Evolutionary conservation across 306 rosid genomes (phyloP), one percentile per base, ranked within the genome.

Genomic region (Hippophae tibetana): DNA sequence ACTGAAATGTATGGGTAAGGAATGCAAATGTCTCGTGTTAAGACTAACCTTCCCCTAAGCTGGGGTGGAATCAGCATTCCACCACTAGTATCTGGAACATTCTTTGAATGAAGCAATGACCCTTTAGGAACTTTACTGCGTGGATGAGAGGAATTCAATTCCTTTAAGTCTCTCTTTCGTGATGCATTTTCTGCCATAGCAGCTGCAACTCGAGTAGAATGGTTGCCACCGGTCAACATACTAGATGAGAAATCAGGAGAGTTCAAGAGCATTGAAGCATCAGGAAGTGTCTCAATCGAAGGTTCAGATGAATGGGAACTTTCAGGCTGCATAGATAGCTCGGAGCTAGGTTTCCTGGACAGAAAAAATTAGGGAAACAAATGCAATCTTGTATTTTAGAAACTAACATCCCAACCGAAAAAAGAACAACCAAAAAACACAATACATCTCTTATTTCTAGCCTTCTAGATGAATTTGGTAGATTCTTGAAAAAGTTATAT

Each of bases 41-140:
- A 47, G 60, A 76, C 97, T 54, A 48, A 87, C 97, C 97, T 90
- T 78, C 96, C 98, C n/a, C 74, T 73, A 60, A 90, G 84, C 80
- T 90, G 98, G 58, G 98, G 98, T 9, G 98, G 98, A 72, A 85
- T 73, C 48, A 90, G 69, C 74, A 78, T 6, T 41, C 78, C 76
- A 48, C 84, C 64, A 60, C 57, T 52, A 45, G 95, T 87, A 60
- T 90, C 98, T 40, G 98, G 95, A 69, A 81, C 69, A 75, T 60
- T 75, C 78, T 74, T 85, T 51, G 95, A 77, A 65, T 65, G 84
- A 61, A 78, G 84, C 82, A 86, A 65, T 61, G 72, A 67, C 54
- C 87, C 87, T 72, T 78, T 78, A 1, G 95, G 96, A 75, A 83
- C 70, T 80, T 90, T 87, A 54, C 66, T 78, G 58, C 87, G 79